Base-by-base conservation (phyloP, 805 yeast genomes). In the Saccharomycopsis oosterbeekiorum region DNA sequence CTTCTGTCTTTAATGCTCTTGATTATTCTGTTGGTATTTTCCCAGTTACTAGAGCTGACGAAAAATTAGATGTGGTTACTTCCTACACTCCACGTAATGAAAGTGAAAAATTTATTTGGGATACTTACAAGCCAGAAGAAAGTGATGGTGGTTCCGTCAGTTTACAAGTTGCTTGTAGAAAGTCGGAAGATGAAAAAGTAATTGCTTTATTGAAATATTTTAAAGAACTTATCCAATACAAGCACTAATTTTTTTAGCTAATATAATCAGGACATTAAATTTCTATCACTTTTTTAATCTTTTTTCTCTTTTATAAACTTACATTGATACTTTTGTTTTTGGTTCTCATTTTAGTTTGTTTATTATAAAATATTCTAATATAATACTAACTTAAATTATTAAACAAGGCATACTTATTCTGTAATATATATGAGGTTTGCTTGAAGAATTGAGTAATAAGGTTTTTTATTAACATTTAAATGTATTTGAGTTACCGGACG, bases 71-170 rank as follows among this genome's bases (percentile, higher is more conserved):
- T 65, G 63, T 63, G 0, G 67, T 74, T 50, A 65, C 62, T 5
- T 64, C 64, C 15, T 67, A 70, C 55, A 57, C 65, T 12, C 71
- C 75, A 55, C 68, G 73, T 66, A 78, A 75, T 67, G 75, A 74
- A 1, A 68, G 75, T 2, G 88, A 84, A 58, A 66, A 70, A 54
- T 75, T 72, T 24, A 77, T 80, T 43, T 76, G 76, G 65, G 70
- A 72, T 37, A 69, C 76, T 57, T 84, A 82, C 70, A 78, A 82
- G 64, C 79, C 85, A 0, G 77, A 73, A 58, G 78, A 78, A 63
- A 75, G 78, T 69, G 77, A 82, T 65, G 86, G 84, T 4, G 81
- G 84, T 60, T 85, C 89, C 0, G 84, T 83, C 14, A 81, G 84
- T 19, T 72, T 86, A n/a, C 90, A 86, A 70, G 72, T 86, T 37